These are phyloP conservation scores for Candida sonorensis DNA, from an alignment of 805 yeast species.

Conservation along the genomic window DNA sequence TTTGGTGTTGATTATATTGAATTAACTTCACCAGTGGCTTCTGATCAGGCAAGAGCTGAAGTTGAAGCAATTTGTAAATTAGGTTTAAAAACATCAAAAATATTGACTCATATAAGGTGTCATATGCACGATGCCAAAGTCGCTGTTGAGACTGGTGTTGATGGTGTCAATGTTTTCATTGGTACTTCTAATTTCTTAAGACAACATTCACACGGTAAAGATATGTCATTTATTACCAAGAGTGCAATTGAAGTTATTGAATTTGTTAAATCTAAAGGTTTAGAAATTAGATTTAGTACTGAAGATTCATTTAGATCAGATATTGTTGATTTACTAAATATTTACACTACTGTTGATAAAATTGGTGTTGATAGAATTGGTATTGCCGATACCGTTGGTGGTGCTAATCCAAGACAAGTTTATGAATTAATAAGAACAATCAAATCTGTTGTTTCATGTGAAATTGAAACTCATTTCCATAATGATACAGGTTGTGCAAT, in stretches of 20 bases:
- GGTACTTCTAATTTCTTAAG: constrained; percentile 54
- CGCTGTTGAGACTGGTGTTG: constrained; percentile 58
- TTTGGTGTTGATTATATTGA: constrained; percentile 58
- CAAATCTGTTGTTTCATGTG: constrained; percentile 51
- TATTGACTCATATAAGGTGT: constrained; percentile 54
- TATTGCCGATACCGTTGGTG: constrained; percentile 58
- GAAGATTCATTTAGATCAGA: constrained; percentile 58
- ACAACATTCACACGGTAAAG: constrained; percentile 54
- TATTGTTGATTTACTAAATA: constrained; percentile 51
- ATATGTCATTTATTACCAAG: constrained; percentile 52
- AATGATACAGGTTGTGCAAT: constrained; percentile 60
- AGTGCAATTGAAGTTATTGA: constrained; percentile 53
- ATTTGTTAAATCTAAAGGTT: constrained; percentile 53
- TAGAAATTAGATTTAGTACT: constrained; percentile 51
- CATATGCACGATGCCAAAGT: constrained; percentile 56
- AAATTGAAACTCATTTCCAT: constrained; percentile 57
- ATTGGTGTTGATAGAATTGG: constrained; percentile 59
- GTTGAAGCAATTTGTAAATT: constrained; percentile 55
- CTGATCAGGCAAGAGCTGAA: constrained; percentile 50
- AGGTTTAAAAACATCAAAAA: constrained; percentile 47
- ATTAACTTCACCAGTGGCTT: constrained; percentile 53
- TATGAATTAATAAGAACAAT: constrained; percentile 53
- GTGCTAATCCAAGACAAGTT: constrained; percentile 59
- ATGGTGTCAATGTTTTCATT: constrained; percentile 55
- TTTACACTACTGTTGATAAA: constrained; percentile 54